Percentiles rank a stretch among this genome's conserved stretches.
These are phyloP conservation scores for Rhizopus sp. DNA, from an alignment of 371 early-diverging fungal genomes.

Conservation along the genomic window DNA sequence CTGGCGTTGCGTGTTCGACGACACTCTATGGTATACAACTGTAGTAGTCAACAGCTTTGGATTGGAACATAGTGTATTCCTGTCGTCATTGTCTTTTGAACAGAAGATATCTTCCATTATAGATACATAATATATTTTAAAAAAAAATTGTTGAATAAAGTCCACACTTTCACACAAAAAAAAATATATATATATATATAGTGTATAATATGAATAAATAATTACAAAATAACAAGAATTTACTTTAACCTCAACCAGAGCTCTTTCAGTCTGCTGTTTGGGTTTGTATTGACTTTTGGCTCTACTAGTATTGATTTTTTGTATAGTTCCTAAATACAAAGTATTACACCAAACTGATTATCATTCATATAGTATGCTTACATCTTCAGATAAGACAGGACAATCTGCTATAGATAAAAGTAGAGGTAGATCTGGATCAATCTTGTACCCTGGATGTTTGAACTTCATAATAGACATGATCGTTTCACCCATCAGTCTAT, in stretches of 20 bases:
- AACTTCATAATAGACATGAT: constrained; percentile 53
- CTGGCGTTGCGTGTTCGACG: too few species aligned
- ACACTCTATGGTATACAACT: too few species aligned
- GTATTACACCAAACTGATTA: neutral
- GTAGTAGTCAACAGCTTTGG: too few species aligned
- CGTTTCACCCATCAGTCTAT: constrained; percentile 58
- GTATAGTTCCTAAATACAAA: constrained; percentile 34
- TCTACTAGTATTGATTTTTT: constrained; percentile 37
- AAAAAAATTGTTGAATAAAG: too few species aligned
- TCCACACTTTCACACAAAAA: too few species aligned
- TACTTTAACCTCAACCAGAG: constrained; percentile 24
- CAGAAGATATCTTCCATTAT: too few species aligned
- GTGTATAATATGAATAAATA: neutral
- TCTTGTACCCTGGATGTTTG: constrained; percentile 39
- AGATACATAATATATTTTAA: too few species aligned
- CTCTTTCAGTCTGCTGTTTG: constrained; percentile 28
- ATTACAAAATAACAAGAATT: neutral
- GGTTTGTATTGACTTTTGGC: constrained; percentile 27
- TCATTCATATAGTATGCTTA: constrained; percentile 11
- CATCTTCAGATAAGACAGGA: constrained; percentile 46
- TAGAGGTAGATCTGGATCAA: constrained; percentile 37
- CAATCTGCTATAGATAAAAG: constrained; percentile 44
- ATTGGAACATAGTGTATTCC: too few species aligned
- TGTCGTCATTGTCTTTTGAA: too few species aligned
- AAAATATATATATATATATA: too few species aligned